Base-by-base conservation (phyloP, 768 basidiomycete genomes). In the Boletellus ananiceps region DNA sequence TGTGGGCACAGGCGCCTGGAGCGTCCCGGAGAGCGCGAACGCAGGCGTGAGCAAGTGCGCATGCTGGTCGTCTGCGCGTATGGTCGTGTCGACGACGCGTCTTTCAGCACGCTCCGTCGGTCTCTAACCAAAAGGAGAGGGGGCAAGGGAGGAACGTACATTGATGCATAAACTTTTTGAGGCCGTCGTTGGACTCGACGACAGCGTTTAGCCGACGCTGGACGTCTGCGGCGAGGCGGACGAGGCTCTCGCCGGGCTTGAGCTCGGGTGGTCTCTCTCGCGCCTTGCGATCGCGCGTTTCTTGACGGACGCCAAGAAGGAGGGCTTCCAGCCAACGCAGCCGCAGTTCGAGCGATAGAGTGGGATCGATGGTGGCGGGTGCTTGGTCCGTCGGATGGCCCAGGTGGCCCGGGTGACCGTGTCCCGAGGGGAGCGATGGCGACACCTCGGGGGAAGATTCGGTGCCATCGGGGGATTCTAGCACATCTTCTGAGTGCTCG, bases 321-420 rank as follows among this genome's bases (percentile, higher is more conserved):
- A 93, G 71, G 15, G 87, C 86, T 62, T 91, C 90, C 2, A 93
- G 71, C 86, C 87, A 89, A 48, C 86, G 74, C 32, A 92, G 63
- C 1, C 90, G 78, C 18, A 93, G 71, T 57, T 91, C 84, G 11
- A 93, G 69, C 3, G 90, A 84, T 13, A 88, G 71, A 0, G 67
- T 67, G 5, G 90, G 84, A 31, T 85, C 79, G 39, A 92, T 82
- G 19, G 62, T 23, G 51, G 57, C 41, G 15, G 57, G 52, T 21
- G 41, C 14, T 31, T 44, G 23, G 43, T 55, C 27, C 3, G 31
- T 18, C 16, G 14, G n/a, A n/a, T n/a, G n/a, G n/a, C n/a, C n/a
- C n/a, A n/a, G 16, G 21, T 46, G 27, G 27, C 6, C 27, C 9
- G 27, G 11, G 2, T 11, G 8, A 12, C 52, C 52, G 46, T 37